Percentiles rank a stretch among this genome's conserved stretches.
phyloP scores from a whole-genome alignment of 2,329 filamentous ascomycete genomes.

The Chrysoporthe cubensis region DNA sequence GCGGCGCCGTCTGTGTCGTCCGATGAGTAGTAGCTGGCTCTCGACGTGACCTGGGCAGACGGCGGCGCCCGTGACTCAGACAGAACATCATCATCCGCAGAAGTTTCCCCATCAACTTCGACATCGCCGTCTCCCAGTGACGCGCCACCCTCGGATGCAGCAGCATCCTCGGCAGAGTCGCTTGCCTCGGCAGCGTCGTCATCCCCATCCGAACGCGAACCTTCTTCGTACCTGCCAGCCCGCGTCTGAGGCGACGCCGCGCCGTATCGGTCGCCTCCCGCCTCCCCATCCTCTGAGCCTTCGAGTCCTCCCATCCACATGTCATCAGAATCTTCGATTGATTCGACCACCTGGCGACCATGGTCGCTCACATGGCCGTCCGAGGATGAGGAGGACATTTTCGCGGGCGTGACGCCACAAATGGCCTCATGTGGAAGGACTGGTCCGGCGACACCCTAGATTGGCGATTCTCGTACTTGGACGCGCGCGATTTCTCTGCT shows the following conservation, averaged over 20 bases:
- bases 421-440: background rate
- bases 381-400: slow-evolving; percentile 11
- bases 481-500: background rate
- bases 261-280: too few species aligned
- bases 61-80: slow-evolving; percentile 7
- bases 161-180: background rate
- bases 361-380: slow-evolving; percentile 18
- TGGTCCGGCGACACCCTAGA: background rate
- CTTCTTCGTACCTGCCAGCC: background rate
- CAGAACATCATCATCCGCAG: background rate
- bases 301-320: background rate
- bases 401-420: background rate
- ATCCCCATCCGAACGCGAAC: background rate
- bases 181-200: background rate
- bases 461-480: too few species aligned
- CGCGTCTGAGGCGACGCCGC: background rate
- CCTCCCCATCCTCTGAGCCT: background rate
- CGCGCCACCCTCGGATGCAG: background rate
- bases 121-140: background rate
- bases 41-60: slow-evolving; percentile 13
- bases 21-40: slow-evolving; percentile 4
- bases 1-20: slow-evolving; percentile 8
- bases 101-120: background rate
- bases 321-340: slow-evolving; percentile 3
- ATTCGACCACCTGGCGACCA: slow-evolving; percentile 9